These are phyloP conservation scores for Lentinula novae-zelandiae DNA, from an alignment of 1,284 basidiomycete genomes.

Conservation along the genomic window DNA sequence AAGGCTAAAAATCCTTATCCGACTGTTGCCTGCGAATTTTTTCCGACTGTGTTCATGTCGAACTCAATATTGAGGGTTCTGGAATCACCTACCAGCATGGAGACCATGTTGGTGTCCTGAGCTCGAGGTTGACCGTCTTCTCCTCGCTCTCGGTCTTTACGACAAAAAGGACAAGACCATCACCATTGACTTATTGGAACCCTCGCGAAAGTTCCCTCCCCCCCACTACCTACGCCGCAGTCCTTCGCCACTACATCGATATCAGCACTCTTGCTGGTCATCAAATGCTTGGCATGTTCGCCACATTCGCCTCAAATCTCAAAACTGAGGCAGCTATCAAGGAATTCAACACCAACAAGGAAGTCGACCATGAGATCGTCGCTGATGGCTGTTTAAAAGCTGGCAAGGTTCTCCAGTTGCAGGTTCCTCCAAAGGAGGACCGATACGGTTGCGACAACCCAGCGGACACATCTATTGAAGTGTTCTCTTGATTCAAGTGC, in stretches of 20 bases:
- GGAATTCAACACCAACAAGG: conserved; percentile 84
- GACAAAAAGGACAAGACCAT: conserved; percentile 81
- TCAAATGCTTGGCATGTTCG: conserved; percentile 84
- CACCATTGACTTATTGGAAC: conserved; percentile 93
- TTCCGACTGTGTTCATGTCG: too few species aligned
- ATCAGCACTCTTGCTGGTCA: conserved; percentile 91
- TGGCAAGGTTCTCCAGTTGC: conserved; percentile 85
- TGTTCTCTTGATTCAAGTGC: too few species aligned
- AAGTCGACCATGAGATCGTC: conserved; percentile 76
- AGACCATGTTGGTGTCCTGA: conserved; percentile 95
- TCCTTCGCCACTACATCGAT: conserved; percentile 96
- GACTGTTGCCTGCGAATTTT: conserved; percentile 77
- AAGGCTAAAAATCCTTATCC: conserved; percentile 97
- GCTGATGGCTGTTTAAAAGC: conserved; percentile 83
- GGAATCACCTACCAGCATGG: conserved; percentile 99
- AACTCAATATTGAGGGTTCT: conserved; percentile 92
- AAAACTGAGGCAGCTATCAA: conserved; percentile 75
- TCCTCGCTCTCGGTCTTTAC: conserved; percentile 80
- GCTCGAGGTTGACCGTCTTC: conserved; percentile 85
- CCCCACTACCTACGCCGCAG: conserved; percentile 92
- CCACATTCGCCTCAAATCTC: conserved; percentile 85
- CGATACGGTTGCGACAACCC: conserved; percentile 37
- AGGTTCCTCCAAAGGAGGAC: conserved; percentile 53
- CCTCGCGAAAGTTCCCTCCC: conserved; percentile 99
- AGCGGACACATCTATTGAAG: conserved; percentile 36